Evolutionary conservation across 2,329 filamentous ascomycete species (phyloP).

Genomic region (Neofusicoccum parvum): DNA sequence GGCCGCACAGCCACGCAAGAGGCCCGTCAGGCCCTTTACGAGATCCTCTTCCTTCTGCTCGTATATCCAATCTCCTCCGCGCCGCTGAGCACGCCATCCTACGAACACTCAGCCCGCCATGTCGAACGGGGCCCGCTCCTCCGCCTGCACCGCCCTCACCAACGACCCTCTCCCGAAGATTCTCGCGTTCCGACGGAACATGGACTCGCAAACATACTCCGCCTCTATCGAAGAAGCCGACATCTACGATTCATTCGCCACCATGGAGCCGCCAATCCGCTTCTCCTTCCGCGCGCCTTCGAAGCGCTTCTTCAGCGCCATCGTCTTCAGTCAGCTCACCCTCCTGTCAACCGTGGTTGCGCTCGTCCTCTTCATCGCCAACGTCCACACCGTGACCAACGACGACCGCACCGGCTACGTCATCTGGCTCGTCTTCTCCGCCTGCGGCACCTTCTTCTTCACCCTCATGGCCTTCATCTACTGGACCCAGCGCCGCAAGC

Average conservation of each 20-base stretch:
- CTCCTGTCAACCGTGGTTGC: conserved; percentile 15
- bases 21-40: neutral
- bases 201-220: conserved; percentile 5
- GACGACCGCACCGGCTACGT: neutral
- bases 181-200: neutral
- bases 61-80: too few species aligned
- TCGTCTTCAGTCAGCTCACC: neutral
- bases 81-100: neutral
- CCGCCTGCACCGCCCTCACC: neutral
- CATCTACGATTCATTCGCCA: neutral
- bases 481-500: conserved; percentile 8
- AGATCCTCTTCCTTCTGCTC: neutral
- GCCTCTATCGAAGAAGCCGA: conserved; percentile 4
- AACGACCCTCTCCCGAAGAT: neutral
- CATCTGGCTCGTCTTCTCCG: conserved; percentile 10
- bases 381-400: neutral
- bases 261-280: neutral
- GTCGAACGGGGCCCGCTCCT: neutral
- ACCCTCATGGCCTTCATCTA: neutral
- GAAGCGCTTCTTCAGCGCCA: conserved; percentile 3
- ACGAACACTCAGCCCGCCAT: neutral
- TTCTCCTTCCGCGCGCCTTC: neutral
- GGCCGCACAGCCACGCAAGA: neutral
- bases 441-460: neutral
- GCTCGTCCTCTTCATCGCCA: neutral